These are phyloP conservation scores for Bromus sterilis DNA, from an alignment of 176 grass and related monocot genomes.

Conservation along the genomic window DNA sequence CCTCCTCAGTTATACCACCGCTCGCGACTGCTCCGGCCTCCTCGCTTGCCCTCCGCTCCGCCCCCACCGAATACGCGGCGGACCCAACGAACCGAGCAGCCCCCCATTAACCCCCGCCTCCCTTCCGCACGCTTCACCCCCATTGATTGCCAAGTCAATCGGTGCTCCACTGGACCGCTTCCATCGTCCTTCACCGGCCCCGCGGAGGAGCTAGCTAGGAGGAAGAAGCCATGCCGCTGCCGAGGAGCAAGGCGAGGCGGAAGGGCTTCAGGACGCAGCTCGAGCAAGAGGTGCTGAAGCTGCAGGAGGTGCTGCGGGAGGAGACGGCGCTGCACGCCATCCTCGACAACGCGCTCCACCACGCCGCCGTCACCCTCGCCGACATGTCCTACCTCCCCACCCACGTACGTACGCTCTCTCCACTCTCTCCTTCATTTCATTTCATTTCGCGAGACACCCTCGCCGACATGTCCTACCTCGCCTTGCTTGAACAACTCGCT, in stretches of 20 bases:
- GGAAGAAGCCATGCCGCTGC: conserved; percentile 26
- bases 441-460: no score
- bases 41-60: no score
- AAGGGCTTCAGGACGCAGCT: conserved; percentile 50
- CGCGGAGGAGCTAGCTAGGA: neutral
- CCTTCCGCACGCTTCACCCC: neutral
- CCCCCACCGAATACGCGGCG: neutral
- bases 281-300: conserved; percentile 61
- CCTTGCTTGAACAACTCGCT: no score
- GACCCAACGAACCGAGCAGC: neutral
- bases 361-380: conserved; percentile 70
- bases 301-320: conserved; percentile 61
- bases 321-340: conserved; percentile 70
- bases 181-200: neutral
- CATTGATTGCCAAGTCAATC: neutral
- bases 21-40: no score
- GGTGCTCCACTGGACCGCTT: neutral
- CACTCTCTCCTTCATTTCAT: neutral
- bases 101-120: neutral
- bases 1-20: neutral
- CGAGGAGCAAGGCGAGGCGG: conserved; percentile 34
- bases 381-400: conserved; percentile 76
- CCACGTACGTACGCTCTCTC: neutral
- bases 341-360: conserved; percentile 71
- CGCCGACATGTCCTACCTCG: no score